Conservation (phyloP, 108 stramenopile genomes). For the Bacterosira constricta region DNA sequence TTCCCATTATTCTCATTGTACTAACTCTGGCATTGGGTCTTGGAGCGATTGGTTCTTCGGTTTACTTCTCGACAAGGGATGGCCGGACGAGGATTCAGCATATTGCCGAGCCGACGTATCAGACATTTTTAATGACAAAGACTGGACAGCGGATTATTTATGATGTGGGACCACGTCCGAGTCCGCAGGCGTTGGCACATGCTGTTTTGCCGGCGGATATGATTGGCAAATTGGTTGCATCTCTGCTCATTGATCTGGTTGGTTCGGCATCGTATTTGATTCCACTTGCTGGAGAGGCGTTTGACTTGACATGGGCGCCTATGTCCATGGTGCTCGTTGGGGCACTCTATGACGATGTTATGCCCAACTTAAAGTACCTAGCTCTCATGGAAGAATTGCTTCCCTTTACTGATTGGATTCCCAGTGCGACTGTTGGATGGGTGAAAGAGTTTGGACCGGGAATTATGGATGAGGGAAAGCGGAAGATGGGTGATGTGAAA, state of each 20-base stretch:
- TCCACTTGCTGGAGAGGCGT: constrained; percentile 86
- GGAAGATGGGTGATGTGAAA: constrained; percentile 26
- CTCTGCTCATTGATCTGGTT: constrained; percentile 78
- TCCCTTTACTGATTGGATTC: constrained; percentile 94
- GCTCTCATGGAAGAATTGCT: constrained; percentile 85
- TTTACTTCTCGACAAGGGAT: constrained; percentile 61
- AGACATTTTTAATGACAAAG: constrained; percentile 56
- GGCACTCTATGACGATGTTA: constrained; percentile 83
- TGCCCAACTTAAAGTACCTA: constrained; percentile 80
- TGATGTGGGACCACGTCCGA: constrained; percentile 79
- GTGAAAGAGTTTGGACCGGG: constrained; percentile 67
- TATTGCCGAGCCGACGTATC: constrained; percentile 50
- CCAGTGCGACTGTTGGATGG: constrained; percentile 91
- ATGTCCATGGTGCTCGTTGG: constrained; percentile 79
- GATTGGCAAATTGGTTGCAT: constrained; percentile 68
- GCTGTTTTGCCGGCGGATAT: constrained; percentile 64
- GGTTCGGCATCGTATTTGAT: constrained; percentile 82
- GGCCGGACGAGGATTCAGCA: constrained; percentile 57
- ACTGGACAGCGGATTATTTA: constrained; percentile 75
- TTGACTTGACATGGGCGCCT: constrained; percentile 92
- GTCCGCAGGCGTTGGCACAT: constrained; percentile 62
- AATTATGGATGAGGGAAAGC: constrained; percentile 32
- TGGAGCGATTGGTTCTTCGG: constrained; percentile 21
- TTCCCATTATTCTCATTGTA: constrained; percentile 55
- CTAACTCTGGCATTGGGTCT: constrained; percentile 21